Conservation (phyloP, 2,329 filamentous ascomycete genomes). For the Beauveria asiatica region DNA sequence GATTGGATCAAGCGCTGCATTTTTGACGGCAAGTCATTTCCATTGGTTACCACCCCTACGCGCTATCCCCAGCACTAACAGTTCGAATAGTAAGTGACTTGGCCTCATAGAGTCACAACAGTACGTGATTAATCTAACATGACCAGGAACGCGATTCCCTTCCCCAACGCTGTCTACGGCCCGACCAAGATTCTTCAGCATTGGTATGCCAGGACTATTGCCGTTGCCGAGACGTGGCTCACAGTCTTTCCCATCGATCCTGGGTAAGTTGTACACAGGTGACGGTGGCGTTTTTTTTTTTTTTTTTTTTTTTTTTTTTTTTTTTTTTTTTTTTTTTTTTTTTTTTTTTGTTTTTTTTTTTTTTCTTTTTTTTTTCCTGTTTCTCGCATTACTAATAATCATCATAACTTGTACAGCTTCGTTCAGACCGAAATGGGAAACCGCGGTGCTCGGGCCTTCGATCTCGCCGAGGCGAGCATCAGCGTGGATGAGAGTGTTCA, state of each 20-base stretch:
- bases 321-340: too few relatives aligned
- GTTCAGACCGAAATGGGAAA: conserved; percentile 36
- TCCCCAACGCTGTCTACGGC: conserved; percentile 32
- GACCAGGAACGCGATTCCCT: conserved; percentile 13
- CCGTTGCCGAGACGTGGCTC: conserved; percentile 24
- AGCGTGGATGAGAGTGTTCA: conserved; percentile 19
- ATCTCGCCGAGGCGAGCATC: conserved; percentile 25
- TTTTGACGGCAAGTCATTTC: not conserved
- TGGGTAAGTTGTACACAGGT: conserved; percentile 12
- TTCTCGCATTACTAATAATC: not conserved
- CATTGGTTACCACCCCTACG: too few relatives aligned
- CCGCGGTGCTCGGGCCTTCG: conserved; percentile 22
- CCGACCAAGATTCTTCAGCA: conserved; percentile 29
- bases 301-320: too few relatives aligned
- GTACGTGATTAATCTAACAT: not conserved
- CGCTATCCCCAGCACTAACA: not conserved
- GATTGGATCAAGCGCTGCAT: conserved; percentile 25
- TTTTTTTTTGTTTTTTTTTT: too few relatives aligned
- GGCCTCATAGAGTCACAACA: not conserved
- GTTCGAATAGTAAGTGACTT: not conserved
- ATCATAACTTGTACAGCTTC: conserved; percentile 17
- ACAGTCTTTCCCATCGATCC: conserved; percentile 22
- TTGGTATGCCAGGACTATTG: conserved; percentile 23
- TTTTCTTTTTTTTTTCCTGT: too few relatives aligned
- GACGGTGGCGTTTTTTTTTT: too few relatives aligned